Percentiles rank a stretch among this genome's conserved stretches.
Evolutionary conservation across 306 rosid species (phyloP).

Genomic region (Argentina anserina): DNA sequence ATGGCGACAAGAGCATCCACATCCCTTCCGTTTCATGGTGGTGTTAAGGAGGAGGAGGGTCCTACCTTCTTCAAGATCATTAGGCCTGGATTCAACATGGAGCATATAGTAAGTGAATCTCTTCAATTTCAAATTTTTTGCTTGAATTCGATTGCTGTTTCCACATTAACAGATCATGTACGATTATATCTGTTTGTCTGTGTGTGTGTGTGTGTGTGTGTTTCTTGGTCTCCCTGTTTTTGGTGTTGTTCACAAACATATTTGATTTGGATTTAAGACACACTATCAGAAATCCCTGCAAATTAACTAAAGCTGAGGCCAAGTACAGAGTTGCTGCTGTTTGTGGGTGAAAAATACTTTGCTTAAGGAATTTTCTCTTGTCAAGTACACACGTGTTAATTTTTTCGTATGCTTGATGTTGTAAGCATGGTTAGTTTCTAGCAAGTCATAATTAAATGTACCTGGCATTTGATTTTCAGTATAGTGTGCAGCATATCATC

Average conservation of each 20-base stretch:
- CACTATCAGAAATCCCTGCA: background rate
- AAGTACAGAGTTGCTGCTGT: background rate
- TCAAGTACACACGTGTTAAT: background rate
- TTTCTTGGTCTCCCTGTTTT: background rate
- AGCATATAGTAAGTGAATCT: constrained; percentile 16
- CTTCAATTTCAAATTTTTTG: background rate
- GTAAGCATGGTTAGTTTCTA: background rate
- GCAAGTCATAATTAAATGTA: background rate
- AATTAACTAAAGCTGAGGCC: background rate
- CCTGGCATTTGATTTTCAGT: background rate
- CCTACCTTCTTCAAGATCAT: constrained; percentile 29
- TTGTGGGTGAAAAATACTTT: background rate
- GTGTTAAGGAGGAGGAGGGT: background rate
- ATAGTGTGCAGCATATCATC: background rate
- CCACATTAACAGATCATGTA: background rate
- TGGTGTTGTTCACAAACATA: background rate
- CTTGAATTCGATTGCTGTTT: background rate
- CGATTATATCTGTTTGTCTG: background rate
- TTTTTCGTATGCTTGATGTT: background rate
- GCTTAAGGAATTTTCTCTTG: background rate
- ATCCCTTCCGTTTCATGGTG: background rate
- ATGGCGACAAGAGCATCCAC: background rate
- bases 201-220: background rate
- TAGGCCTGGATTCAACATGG: constrained; percentile 8
- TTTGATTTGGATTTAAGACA: background rate